Evolutionary conservation across 805 yeast species (phyloP).

Genomic region (Yamadazyma paraphyllophila): DNA sequence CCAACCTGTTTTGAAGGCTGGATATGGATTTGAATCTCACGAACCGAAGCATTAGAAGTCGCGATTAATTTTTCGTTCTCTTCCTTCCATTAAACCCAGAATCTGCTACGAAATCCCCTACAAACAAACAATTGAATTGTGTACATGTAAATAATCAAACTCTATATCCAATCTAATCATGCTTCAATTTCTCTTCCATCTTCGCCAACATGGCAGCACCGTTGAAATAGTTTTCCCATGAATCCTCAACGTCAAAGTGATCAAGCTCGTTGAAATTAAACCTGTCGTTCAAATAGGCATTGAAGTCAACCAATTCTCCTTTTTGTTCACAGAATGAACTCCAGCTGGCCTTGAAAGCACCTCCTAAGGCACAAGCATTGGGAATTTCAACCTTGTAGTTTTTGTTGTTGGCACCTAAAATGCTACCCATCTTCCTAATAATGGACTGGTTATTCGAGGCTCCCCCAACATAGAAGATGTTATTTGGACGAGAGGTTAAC

Average conservation of each 20-base stretch:
- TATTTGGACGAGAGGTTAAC: constrained; percentile 56
- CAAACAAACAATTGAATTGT: constrained; percentile 2
- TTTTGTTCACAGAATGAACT: constrained; percentile 39
- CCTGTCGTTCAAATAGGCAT: constrained; percentile 33
- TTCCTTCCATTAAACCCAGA: too few species aligned
- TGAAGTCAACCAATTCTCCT: constrained; percentile 41
- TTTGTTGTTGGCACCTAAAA: constrained; percentile 65
- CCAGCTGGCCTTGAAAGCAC: constrained; percentile 86
- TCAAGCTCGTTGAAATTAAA: constrained; percentile 55
- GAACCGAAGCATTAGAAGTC: constrained; percentile 9
- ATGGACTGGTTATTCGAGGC: constrained; percentile 72
- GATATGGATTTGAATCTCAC: constrained; percentile 12
- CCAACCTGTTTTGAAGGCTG: constrained; percentile 5
- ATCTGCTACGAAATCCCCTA: too few species aligned
- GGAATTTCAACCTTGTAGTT: constrained; percentile 72
- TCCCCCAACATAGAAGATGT: constrained; percentile 84
- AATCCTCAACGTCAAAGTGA: constrained; percentile 33
- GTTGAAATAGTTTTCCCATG: constrained; percentile 50
- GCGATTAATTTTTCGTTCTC: background rate
- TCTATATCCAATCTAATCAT: constrained; percentile 10
- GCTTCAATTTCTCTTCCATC: constrained; percentile 35
- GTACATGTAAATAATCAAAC: background rate
- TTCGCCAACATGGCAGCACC: constrained; percentile 52
- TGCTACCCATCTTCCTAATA: constrained; percentile 63
- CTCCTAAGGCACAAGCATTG: constrained; percentile 91